Evolutionary conservation across 2,329 filamentous ascomycete species (phyloP), one percentile per base, ranked within the genome.

Genomic region (Colletotrichum destructivum): DNA sequence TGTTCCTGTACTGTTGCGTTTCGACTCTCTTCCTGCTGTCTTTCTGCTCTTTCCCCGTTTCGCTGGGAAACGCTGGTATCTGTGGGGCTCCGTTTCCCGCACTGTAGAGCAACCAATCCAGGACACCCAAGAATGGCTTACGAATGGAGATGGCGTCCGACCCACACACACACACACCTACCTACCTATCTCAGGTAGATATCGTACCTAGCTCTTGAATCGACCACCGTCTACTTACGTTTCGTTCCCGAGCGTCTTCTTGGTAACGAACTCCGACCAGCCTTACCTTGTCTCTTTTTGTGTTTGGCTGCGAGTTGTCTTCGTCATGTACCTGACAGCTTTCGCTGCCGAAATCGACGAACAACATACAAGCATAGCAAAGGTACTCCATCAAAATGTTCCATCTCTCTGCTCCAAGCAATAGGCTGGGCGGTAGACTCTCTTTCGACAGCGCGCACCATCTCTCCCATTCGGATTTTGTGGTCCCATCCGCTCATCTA

Each of bases 121-220:
- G 60, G 40, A 47, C 35, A 38, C 23, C 42, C 51, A 51, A 55
- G 62, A 44, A 71, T 52, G 69, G 52, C 64, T 57, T 68, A 59
- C 64, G 57, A 68, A 69, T 71, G 64, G 47, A 59, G 69, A 69
- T 64, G 66, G 61, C 46, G 42, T 42, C 61, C 46, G 2, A 9
- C 21, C 47, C 49, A 11, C 49, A 26, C 18, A 51, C 18, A 51
- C 47, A 51, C 52, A 40, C 2, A 31, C 59, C 38, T 60, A 51
- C 52, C 21, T 2, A 31, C 51, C 26, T 60, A 35, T 35, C 31
- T 35, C 31, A 35, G 8, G 31, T 35, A 35, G 35, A 8, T 38
- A 11, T 38, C 35, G 35, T 38, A 38, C 35, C 35, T 38, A 38
- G 9, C 9, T 38, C 35, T 38, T 38, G 8, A 38, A 38, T 8